Evolutionary conservation across 106 monocot species (phyloP).

Genomic region (Iris macrosiphon): DNA sequence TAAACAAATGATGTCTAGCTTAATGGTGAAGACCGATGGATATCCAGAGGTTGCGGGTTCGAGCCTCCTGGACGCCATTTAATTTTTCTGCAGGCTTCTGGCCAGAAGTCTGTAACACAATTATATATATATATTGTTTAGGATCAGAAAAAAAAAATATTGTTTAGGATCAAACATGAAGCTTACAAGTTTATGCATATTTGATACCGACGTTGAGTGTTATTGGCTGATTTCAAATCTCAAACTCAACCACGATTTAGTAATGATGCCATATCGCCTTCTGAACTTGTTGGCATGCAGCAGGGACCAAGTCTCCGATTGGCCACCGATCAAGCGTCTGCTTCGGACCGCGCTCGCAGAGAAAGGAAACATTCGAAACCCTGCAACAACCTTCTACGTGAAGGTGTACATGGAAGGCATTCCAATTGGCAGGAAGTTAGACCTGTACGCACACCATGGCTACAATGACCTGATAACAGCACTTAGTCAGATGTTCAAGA

Average conservation of each 20-base stretch:
- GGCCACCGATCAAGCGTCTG: conserved; percentile 65
- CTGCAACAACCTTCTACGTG: conserved; percentile 5
- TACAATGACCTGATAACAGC: conserved; percentile 21
- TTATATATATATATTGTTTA: no score
- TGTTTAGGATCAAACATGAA: background rate
- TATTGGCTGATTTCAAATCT: background rate
- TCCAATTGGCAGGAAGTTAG: conserved; percentile 31
- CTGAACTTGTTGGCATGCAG: background rate
- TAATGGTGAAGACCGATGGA: no score
- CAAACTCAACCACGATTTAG: background rate
- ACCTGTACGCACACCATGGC: conserved; percentile 12
- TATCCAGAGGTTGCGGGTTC: no score
- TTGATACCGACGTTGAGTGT: no score
- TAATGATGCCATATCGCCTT: background rate
- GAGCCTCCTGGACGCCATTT: no score
- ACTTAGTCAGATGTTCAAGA: conserved; percentile 25
- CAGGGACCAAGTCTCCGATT: conserved; percentile 28
- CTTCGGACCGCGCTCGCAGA: conserved; percentile 27
- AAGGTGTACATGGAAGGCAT: conserved; percentile 43
- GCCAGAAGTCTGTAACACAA: no score
- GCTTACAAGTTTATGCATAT: background rate
- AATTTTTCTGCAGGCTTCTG: no score
- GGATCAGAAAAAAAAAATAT: background rate
- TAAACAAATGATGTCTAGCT: no score
- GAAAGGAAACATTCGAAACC: conserved; percentile 2